These are phyloP conservation scores for Termitomyces sp. DNA, from an alignment of 768 basidiomycete genomes.

Conservation along the genomic window DNA sequence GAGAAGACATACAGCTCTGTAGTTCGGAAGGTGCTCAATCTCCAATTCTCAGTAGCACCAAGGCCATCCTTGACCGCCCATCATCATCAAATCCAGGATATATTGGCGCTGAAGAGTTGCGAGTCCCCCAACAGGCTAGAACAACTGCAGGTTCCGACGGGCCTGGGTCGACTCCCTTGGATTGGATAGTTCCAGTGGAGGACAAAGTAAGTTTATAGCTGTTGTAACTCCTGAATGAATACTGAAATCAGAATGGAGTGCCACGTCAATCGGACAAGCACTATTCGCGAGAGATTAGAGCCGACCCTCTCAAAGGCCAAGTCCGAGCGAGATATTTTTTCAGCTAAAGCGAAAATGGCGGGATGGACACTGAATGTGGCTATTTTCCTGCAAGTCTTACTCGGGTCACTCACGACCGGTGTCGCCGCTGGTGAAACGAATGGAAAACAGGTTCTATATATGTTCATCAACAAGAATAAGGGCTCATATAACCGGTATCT, in stretches of 20 bases:
- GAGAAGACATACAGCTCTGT: background rate
- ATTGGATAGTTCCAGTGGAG: background rate
- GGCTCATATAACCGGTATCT: background rate
- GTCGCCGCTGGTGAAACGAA: conserved; percentile 40
- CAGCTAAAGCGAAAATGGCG: conserved; percentile 35
- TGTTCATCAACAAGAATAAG: background rate
- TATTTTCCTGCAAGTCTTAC: conserved; percentile 56
- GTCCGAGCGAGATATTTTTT: conserved; percentile 37
- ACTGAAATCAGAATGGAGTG: background rate
- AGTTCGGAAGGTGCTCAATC: background rate
- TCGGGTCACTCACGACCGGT: conserved; percentile 66
- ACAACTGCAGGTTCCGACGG: background rate
- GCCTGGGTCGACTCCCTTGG: background rate
- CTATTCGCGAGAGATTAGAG: conserved; percentile 27
- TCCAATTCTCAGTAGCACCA: background rate
- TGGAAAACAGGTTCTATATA: conserved; percentile 29
- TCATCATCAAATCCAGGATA: background rate
- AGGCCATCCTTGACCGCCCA: background rate
- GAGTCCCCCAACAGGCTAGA: background rate
- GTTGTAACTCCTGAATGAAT: background rate
- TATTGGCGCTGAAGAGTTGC: background rate
- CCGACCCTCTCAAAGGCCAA: conserved; percentile 48
- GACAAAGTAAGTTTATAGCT: background rate
- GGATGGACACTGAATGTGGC: conserved; percentile 38
- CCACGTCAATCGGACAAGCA: background rate